Evolutionary conservation across 352 stramenopile genomes (phyloP), one percentile per base, ranked within the genome.

Genomic region (Phytophthora aleatoria): DNA sequence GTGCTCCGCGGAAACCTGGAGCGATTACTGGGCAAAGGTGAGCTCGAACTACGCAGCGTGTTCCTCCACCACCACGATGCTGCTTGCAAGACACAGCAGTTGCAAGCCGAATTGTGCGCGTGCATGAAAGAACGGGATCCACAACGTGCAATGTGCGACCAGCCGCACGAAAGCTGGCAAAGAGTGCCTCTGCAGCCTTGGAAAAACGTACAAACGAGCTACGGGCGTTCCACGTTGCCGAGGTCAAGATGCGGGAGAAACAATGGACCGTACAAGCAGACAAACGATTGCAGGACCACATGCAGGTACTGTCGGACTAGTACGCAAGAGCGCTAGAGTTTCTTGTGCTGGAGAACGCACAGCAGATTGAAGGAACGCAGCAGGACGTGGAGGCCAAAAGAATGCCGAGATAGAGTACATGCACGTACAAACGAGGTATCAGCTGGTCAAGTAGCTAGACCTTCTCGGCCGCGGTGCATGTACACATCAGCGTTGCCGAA

Each of bases 11-110:
- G 41, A n/a, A 81, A 78, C 33, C 52, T 79, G 33, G 53, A 78
- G 50, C 64, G 73, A 10, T 50, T 81, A 42, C 36, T 67, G 33
- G 58, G 49, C 42, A 73, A 79, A 43, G 70, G 80, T 12, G 52
- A 68, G 42, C 36, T 85, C 30, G 76, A 85, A 31, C 36, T 85
- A 13, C 57, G 63, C 15, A 69, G 68, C 31, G 48, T 83, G 13
- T 81, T 74, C 51, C 36, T 67, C 27, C 60, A 73, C 24, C 60
- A 61, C 39, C 71, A 72, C 42, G 70, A 83, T 28, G 69, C 61
- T 7, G 64, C 69, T 27, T 54, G 51, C 39, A 52, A 61, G 8
- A 62, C 47, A 7, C 20, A 20, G 20, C 20, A 20, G 20, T 39
- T 79, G 5, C 69, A 69, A 42, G 47, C 27, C 1, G 24, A 58